phyloP scores from a whole-genome alignment of 306 rosid genomes.

The Vigna radiata region DNA sequence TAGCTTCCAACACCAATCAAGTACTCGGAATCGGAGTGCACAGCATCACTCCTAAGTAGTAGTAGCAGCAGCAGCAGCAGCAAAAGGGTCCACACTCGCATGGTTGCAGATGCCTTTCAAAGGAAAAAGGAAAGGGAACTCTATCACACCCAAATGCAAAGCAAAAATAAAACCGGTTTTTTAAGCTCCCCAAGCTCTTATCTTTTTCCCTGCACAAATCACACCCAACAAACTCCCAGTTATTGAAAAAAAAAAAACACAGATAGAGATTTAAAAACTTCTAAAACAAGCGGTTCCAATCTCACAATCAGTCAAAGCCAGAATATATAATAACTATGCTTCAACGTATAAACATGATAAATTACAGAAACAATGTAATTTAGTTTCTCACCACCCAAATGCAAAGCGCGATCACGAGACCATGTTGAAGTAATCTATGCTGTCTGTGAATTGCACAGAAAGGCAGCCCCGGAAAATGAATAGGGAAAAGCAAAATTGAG shows the following conservation, averaged over 20 bases:
- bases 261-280: not conserved
- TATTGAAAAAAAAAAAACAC: not conserved
- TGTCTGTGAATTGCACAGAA: not conserved
- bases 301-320: not conserved
- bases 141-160: constrained; percentile 40
- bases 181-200: constrained; percentile 33
- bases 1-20: constrained; percentile 91
- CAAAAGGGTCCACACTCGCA: constrained; percentile 37
- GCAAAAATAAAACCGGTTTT: constrained; percentile 8
- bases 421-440: not conserved
- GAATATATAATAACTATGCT: not conserved
- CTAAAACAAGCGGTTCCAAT: constrained; percentile 16
- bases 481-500: not conserved
- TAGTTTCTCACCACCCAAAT: constrained; percentile 33
- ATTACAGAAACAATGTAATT: constrained; percentile 10
- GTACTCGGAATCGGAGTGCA: constrained; percentile 57
- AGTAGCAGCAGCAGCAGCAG: constrained; percentile 27
- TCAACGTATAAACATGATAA: not conserved
- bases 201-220: constrained; percentile 45
- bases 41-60: constrained; percentile 42
- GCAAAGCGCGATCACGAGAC: not conserved
- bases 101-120: constrained; percentile 35
- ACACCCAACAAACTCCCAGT: constrained; percentile 30
- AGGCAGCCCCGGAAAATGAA: not conserved
- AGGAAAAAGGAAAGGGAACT: constrained; percentile 26